phyloP scores from a whole-genome alignment of 306 rosid species.

The Parietaria judaica region DNA sequence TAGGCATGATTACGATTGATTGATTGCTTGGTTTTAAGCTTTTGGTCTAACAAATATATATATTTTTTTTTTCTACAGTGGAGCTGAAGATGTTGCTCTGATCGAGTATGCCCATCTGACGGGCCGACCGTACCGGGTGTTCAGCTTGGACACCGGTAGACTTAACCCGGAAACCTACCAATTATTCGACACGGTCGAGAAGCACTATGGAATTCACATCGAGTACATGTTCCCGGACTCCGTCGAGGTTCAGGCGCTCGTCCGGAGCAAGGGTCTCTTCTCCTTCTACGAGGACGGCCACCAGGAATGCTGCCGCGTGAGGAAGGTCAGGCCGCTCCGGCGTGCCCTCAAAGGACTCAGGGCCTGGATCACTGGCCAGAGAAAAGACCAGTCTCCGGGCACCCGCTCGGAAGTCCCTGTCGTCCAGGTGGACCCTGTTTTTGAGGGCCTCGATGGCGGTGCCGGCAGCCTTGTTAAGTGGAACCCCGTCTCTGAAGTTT shows the following conservation, averaged over 20 bases:
- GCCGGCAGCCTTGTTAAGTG: conserved; percentile 83
- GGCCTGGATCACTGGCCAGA: conserved; percentile 95
- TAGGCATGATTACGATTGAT: not conserved
- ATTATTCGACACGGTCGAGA: conserved; percentile 71
- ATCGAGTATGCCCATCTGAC: conserved; percentile 93
- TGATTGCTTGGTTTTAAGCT: too few relatives aligned
- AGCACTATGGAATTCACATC: conserved; percentile 72
- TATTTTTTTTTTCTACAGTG: conserved; percentile 43
- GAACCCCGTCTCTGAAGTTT: conserved; percentile 86
- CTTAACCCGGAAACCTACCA: conserved; percentile 85
- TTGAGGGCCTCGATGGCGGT: conserved; percentile 85
- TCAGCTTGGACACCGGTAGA: conserved; percentile 91
- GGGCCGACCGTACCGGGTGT: conserved; percentile 79
- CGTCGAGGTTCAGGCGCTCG: conserved; percentile 91
- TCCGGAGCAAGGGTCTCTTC: conserved; percentile 78
- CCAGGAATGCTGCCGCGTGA: conserved; percentile 95
- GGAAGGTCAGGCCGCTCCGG: conserved; percentile 87
- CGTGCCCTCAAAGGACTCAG: conserved; percentile 85
- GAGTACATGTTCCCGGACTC: conserved; percentile 95
- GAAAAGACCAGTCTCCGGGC: conserved; percentile 90
- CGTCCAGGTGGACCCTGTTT: conserved; percentile 81
- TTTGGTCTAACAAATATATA: too few relatives aligned
- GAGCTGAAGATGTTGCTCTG: conserved; percentile 93
- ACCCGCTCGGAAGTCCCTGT: conserved; percentile 79
- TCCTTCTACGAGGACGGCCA: conserved; percentile 98